Base-by-base conservation (phyloP, 306 rosid species). In the Vigna unguiculata region DNA sequence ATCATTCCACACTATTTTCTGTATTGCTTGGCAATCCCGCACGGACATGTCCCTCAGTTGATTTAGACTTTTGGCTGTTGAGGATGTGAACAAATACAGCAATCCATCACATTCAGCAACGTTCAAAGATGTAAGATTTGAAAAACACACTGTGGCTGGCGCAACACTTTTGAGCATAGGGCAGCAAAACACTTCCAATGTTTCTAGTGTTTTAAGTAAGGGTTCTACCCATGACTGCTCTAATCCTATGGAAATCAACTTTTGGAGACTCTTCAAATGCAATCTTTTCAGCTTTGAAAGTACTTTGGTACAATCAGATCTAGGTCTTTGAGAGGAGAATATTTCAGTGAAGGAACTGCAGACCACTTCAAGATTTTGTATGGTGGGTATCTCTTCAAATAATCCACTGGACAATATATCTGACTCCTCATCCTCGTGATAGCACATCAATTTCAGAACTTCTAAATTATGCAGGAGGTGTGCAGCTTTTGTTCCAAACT, bases 221-320 rank as follows among this genome's bases (percentile, higher is more conserved):
- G 72, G 25, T n/a, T 48, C 43, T 40, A 49, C 17, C 73, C 80
- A 76, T 9, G 73, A 36, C 28, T 76, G 54, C 30, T 76, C 80
- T 4, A 76, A 38, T 15, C 80, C 80, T 49, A 64, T 76, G 73
- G 73, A 34, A 9, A 2, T 34, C 2, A 76, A 55, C 25, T 10
- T 6, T 8, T 5, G 1, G 20, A 64, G 43, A 64, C 0, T 4
- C 17, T 8, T 6, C 16, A 76, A 12, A 1, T 2, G 15, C n/a
- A 76, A 52, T 3, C 6, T 24, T 52, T 51, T 64, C 0, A 76
- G 34, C 2, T 46, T 9, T 30, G 47, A 74, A n/a, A 74, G 15
- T 20, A 74, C 1, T 59, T n/a, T 19, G 25, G 11, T 11, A 43
- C 2, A 46, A 13, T 59, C 34, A 13, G 13, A 4, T 0, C 9